Percentiles rank a stretch among this genome's conserved stretches.
These are phyloP conservation scores for Mrakia blollopis DNA, from an alignment of 768 basidiomycete species.

Conservation along the genomic window DNA sequence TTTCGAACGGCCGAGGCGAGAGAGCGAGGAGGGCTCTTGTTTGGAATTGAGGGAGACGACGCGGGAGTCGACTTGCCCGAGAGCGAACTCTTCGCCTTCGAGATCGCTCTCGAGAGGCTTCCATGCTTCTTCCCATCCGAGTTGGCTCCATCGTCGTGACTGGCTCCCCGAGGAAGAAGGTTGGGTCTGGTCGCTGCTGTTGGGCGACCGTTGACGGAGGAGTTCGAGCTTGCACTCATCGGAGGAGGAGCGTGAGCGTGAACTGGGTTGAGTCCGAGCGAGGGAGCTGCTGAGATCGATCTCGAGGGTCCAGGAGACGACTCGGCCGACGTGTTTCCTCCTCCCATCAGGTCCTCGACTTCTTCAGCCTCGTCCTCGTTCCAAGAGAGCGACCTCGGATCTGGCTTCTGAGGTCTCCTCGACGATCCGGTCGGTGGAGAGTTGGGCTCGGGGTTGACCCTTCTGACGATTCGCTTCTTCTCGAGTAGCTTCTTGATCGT, in stretches of 20 bases:
- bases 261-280: not conserved
- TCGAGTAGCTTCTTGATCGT: slow-evolving; percentile 43
- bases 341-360: slow-evolving; percentile 2
- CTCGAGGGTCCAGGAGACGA: not conserved
- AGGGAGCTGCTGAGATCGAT: not conserved
- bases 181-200: not conserved
- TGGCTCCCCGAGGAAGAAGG: not conserved
- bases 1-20: not conserved
- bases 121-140: slow-evolving; percentile 2
- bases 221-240: not conserved
- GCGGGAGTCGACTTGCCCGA: not conserved
- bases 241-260: not conserved
- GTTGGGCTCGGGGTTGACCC: slow-evolving; percentile 26
- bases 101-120: slow-evolving; percentile 11
- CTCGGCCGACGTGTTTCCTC: not conserved
- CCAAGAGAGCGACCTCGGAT: not conserved
- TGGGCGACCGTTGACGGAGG: not conserved
- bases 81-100: slow-evolving; percentile 17
- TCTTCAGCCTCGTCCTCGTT: slow-evolving; percentile 7
- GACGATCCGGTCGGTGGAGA: not conserved
- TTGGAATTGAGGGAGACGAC: not conserved
- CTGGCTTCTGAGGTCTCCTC: not conserved
- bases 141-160: not conserved
- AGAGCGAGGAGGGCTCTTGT: not conserved
- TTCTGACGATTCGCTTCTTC: slow-evolving; percentile 39